Base-by-base conservation (phyloP, 805 yeast species). In the Metschnikowia reukaufii region DNA sequence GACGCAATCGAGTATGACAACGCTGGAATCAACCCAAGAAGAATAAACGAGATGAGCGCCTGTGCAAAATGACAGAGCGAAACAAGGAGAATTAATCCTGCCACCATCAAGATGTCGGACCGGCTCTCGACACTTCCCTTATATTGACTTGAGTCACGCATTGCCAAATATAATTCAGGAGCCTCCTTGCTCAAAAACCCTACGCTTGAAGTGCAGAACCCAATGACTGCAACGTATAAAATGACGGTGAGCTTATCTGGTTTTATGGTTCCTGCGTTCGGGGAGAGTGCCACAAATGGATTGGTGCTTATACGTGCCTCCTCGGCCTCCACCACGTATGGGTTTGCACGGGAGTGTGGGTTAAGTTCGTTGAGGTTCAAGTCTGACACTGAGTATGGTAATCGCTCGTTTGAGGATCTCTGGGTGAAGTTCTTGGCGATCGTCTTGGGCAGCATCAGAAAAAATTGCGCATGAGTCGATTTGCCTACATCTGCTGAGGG, bases 1-100 rank as follows among this genome's bases (percentile, higher is more conserved):
- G 88, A 82, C 2, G 96, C 96, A 47, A 90, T 83, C 1, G 95
- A 86, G 66, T 88, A 90, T 2, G 94, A 81, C 10, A 90, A 83
- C 0, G 97, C 88, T 2, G 96, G 86, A 5, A 90, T 76, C 60
- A 84, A 78, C 17, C 96, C 94, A 37, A 90, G 67, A 27, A 90
- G 72, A 67, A 86, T 88, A 65, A 87, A 88, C 13, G 96, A 89
- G 33, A 90, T 73, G 62, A 89, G 68, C 34, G 91, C 84, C 66
- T 90, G 97, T 32, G 79, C 61, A 56, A 87, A 90, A 66, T 88
- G 96, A 13, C 87, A 81, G 13, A 84, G 57, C 3, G 96, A 94
- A 62, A 88, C 86, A 3, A 84, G 55, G 13, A 83, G 49, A 15
- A 88, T 69, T 21, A 84, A 63, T 47, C 76, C 81, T 38, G 60